Conservation (phyloP, 1,284 basidiomycete genomes). For the Schizophyllum commune region DNA sequence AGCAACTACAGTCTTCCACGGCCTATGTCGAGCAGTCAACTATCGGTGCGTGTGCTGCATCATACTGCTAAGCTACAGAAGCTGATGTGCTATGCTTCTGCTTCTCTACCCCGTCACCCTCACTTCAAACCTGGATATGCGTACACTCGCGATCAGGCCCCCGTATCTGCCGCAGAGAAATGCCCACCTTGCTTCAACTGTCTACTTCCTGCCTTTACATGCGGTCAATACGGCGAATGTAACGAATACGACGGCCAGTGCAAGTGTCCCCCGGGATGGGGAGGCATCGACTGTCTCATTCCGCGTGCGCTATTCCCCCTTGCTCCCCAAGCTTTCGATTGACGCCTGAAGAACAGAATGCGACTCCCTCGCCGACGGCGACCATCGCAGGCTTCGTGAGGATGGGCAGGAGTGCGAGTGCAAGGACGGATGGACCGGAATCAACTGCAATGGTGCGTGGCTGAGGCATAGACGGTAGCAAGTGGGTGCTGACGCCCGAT, state of each 20-base stretch:
- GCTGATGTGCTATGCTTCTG: neutral
- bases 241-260: slow-evolving; percentile 87
- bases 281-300: slow-evolving; percentile 82
- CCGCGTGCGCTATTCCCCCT: slow-evolving; percentile 50
- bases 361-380: slow-evolving; percentile 86
- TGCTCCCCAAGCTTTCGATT: neutral
- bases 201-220: slow-evolving; percentile 73
- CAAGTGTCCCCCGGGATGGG: slow-evolving; percentile 86
- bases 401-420: slow-evolving; percentile 78
- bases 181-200: slow-evolving; percentile 85
- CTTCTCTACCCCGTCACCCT: neutral
- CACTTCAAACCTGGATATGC: neutral
- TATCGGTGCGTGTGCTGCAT: neutral
- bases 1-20: neutral
- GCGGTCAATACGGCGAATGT: slow-evolving; percentile 82
- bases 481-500: slow-evolving; percentile 10
- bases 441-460: slow-evolving; percentile 90
- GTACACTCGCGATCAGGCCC: neutral
- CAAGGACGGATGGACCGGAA: slow-evolving; percentile 89
- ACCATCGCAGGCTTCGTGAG: slow-evolving; percentile 74
- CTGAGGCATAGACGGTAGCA: neutral
- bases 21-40: neutral
- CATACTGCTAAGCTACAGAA: neutral
- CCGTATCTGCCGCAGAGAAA: slow-evolving; percentile 25
- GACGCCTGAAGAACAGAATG: slow-evolving; percentile 48